Base-by-base conservation (phyloP, 257 asterid genomes). In the Solanum chmielewskii region DNA sequence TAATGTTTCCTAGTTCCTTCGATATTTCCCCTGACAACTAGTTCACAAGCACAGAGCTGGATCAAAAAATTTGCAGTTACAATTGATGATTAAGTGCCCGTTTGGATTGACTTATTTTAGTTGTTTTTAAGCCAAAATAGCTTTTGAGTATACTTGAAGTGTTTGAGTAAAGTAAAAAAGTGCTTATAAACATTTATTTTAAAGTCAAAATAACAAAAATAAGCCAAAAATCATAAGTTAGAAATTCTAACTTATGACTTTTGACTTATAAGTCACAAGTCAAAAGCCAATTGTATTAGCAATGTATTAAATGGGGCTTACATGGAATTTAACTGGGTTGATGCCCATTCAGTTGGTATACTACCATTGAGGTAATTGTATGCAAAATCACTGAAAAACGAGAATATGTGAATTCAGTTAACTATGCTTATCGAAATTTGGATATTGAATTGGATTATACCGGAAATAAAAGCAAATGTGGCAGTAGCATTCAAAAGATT, bases 11-110 rank as follows among this genome's bases (percentile, higher is more conserved):
- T 88, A 97, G 86, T 49, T 90, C 92, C 89, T 87, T 90, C 5
- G 98, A 99, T 90, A 95, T 93, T 86, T 88, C 94, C 84, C 99
- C 99, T 15, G 99, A 94, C 89, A 97, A 90, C 86, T 94, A 96
- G 90, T 97, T 97, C 84, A 93, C 99, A 88, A 97, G 95, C 83
- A 97, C 92, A 77, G 98, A 94, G 84, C 99, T 97, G 99, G 91
- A 92, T 56, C 76, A 86, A 87, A 73, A 86, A 52, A 12, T 3
- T 47, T 49, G 84, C 37, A 49, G 52, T 86, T 73, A 86, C 73
- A 31, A 73, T 75, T 69, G 70, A 83, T 76, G 73, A 78, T 80
- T 23, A n/a, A 70, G 39, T 37, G 39, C 7, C 39, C 39, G 7
- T 37, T 37, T 37, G 39, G 39, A 37, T 37, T 37, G 39, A 37